These are phyloP conservation scores for Phialophora verrucosa DNA, from an alignment of 2,329 filamentous ascomycete species.

Conservation along the genomic window DNA sequence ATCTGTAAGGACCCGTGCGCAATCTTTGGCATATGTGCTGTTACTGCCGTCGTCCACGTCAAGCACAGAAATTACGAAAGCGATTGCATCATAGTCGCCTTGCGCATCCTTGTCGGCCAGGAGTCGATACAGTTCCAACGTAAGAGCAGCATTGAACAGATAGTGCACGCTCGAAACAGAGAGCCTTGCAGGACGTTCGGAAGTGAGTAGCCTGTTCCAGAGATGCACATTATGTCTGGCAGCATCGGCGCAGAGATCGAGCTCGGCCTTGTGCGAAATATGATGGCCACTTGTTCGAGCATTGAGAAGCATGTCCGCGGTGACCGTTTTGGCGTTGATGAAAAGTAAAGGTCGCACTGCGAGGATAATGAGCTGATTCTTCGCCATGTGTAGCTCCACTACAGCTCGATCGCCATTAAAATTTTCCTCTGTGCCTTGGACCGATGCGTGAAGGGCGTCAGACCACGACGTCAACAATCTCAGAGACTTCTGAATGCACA, in stretches of 20 bases:
- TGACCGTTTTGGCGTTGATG: slow-evolving; percentile 54
- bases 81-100: slow-evolving; percentile 19
- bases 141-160: slow-evolving; percentile 58
- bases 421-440: slow-evolving; percentile 50
- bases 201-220: slow-evolving; percentile 51
- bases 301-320: slow-evolving; percentile 50
- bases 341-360: slow-evolving; percentile 58
- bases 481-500: slow-evolving; percentile 51
- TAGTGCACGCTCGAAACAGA: slow-evolving; percentile 48
- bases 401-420: slow-evolving; percentile 26
- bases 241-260: slow-evolving; percentile 52
- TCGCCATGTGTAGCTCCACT: slow-evolving; percentile 54
- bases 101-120: slow-evolving; percentile 17
- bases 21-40: slow-evolving; percentile 28
- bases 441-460: slow-evolving; percentile 45
- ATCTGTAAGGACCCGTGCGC: slow-evolving; percentile 22
- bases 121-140: slow-evolving; percentile 50
- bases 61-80: slow-evolving; percentile 20
- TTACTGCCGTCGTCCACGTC: slow-evolving; percentile 25
- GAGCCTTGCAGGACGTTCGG: slow-evolving; percentile 50
- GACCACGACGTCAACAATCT: slow-evolving; percentile 53
- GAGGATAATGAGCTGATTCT: slow-evolving; percentile 59
- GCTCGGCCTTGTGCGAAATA: slow-evolving; percentile 29
- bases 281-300: slow-evolving; percentile 41
- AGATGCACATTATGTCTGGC: slow-evolving; percentile 56